phyloP scores from a whole-genome alignment of 2,329 filamentous ascomycete genomes.

The Aspergillus arachidicola region DNA sequence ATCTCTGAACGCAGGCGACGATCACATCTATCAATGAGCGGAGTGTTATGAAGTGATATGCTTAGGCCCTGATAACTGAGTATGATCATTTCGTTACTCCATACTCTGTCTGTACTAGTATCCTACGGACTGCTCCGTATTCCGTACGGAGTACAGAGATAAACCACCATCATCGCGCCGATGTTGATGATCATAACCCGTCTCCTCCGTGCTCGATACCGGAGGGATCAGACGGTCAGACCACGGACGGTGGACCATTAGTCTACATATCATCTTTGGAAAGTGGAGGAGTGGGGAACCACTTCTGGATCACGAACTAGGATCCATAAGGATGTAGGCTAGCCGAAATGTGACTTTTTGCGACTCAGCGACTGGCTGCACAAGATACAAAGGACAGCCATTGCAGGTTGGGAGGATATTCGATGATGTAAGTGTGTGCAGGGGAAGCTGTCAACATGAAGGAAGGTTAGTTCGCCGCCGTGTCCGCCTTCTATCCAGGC shows the following conservation, averaged over 20 bases:
- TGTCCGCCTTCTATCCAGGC: conserved; percentile 6
- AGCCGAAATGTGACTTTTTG: conserved; percentile 6
- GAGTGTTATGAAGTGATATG: background rate
- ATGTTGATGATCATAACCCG: background rate
- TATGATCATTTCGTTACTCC: background rate
- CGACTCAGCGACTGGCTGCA: conserved; percentile 2
- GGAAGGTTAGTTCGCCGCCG: background rate
- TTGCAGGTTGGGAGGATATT: background rate
- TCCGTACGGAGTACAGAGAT: background rate
- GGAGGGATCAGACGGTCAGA: conserved; percentile 14
- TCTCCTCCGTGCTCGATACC: conserved; percentile 5
- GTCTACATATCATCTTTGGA: conserved; percentile 10
- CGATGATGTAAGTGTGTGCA: conserved; percentile 15
- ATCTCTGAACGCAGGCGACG: background rate
- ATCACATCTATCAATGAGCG: background rate
- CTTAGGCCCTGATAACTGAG: background rate
- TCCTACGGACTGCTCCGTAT: background rate
- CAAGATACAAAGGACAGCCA: background rate
- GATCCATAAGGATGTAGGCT: conserved; percentile 6
- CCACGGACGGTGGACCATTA: conserved; percentile 9
- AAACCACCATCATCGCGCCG: background rate
- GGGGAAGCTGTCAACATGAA: conserved; percentile 12
- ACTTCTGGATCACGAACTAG: conserved; percentile 10
- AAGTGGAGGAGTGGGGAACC: conserved; percentile 26
- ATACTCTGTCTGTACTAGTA: conserved; percentile 1